Evolutionary conservation across 1,284 basidiomycete genomes (phyloP), one percentile per base, ranked within the genome.

Genomic region (Athelia psychrophila): DNA sequence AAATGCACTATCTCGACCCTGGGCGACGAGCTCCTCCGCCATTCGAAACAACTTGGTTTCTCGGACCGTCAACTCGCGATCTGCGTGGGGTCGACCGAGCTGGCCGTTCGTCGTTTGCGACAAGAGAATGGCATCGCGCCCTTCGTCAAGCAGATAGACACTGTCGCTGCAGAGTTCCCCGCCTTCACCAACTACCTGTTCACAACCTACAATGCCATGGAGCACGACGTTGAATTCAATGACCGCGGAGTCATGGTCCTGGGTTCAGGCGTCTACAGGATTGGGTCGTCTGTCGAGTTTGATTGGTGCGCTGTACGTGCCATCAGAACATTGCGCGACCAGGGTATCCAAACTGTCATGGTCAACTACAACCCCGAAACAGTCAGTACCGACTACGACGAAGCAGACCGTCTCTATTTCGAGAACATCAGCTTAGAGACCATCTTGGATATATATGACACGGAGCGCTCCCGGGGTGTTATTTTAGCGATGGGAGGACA

Each of bases 321-420:
- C 24, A 98, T 98, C 70, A 80, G 96, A 58, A 98, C 96, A 1
- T 79, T 99, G 40, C 92, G 96, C 54, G 90, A 96, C 44, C 88
- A 91, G 65, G 95, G 95, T n/a, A 78, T 93, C 57, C 94, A 93
- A 65, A 98, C 97, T 8, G 86, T 98, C 73, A 99, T 98, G 97
- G 91, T 99, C 74, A 99, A 98, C 77, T 98, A 98, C 75, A 98
- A 98, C 71, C 96, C 96, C 22, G 97, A 99, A 76, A 99, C 96
- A 0, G 96, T 99, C 66, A 95, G 92, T 65, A 98, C 97, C 45
- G 97, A 99, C 71, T 99, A 98, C 71, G 96, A 99, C 72, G 97
- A 99, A 69, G 96, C 96, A 24, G 96, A 99, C 70, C 84, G 94
- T 40, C 81, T 99, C 44, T 99, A 99, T 79, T 99, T 99, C 69